These are phyloP conservation scores for Fusarium sp. DNA, from an alignment of 2,329 filamentous ascomycete genomes.

Conservation along the genomic window DNA sequence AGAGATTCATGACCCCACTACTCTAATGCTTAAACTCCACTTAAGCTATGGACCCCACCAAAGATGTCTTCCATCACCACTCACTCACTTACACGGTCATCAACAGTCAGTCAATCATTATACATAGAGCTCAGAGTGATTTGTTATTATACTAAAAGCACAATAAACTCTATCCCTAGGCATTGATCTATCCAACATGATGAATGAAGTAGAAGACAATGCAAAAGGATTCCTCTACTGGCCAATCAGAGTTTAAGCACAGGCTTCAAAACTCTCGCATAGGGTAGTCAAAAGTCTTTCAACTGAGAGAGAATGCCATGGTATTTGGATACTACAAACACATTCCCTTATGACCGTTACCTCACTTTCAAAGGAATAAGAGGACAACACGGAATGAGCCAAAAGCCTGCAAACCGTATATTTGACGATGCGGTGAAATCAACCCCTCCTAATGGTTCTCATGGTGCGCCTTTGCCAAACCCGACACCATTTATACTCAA, in stretches of 20 bases:
- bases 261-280: neutral
- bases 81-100: conserved; percentile 15
- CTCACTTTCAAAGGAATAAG: neutral
- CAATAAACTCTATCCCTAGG: no score
- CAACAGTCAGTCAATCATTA: neutral
- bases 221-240: neutral
- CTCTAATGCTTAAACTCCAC: neutral
- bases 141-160: neutral
- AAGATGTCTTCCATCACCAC: neutral
- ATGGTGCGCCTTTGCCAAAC: neutral
- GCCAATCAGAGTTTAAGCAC: neutral
- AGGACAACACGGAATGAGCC: neutral
- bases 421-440: neutral
- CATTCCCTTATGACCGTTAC: no score
- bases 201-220: no score
- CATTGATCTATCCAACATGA: neutral
- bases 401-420: neutral
- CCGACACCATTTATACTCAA: neutral
- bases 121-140: neutral
- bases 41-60: neutral
- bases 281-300: neutral
- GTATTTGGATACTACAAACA: neutral
- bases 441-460: neutral
- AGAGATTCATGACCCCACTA: conserved; percentile 1
- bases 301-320: neutral